Evolutionary conservation across 1,139 yeast genomes (phyloP).

Genomic region (Diutina pseudorugosa): DNA sequence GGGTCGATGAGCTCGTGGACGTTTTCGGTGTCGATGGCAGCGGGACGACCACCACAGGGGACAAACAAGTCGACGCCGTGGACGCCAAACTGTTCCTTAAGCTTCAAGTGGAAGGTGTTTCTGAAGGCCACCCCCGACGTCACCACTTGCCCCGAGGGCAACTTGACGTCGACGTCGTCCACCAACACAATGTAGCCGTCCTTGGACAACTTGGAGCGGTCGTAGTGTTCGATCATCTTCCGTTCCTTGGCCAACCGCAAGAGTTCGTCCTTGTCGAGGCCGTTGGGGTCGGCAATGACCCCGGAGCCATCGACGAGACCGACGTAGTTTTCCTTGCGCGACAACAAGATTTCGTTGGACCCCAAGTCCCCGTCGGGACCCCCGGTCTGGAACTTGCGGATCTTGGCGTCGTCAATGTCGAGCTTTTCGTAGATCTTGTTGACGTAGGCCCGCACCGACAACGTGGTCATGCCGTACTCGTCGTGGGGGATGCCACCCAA

Average conservation of each 20-base stretch:
- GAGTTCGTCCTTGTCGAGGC: constrained; percentile 72
- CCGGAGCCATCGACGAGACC: constrained; percentile 95
- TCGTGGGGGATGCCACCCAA: constrained; percentile 98
- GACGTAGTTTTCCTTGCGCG: constrained; percentile 71
- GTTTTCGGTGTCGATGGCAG: constrained; percentile 83
- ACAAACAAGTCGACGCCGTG: constrained; percentile 72
- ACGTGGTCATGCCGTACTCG: constrained; percentile 94
- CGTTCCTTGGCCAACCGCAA: constrained; percentile 68
- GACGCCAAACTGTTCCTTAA: constrained; percentile 48
- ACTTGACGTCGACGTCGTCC: constrained; percentile 67
- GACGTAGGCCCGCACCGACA: constrained; percentile 88
- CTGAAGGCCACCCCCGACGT: constrained; percentile 88
- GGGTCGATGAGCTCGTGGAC: constrained; percentile 61
- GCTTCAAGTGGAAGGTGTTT: constrained; percentile 75
- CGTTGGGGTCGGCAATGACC: constrained; percentile 83
- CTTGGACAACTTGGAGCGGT: constrained; percentile 50
- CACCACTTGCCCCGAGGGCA: constrained; percentile 68
- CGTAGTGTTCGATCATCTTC: constrained; percentile 62
- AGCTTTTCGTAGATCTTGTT: constrained; percentile 79
- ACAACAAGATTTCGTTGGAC: constrained; percentile 81
- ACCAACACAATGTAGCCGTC: constrained; percentile 77
- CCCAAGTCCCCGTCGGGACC: constrained; percentile 99
- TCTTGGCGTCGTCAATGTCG: constrained; percentile 39
- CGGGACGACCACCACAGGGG: constrained; percentile 99
- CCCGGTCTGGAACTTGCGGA: constrained; percentile 88